A percentile compares a stretch with the other conserved stretches of the same genome.
Evolutionary conservation across 495 filamentous ascomycete species (phyloP).

Genomic region (Podospora bellae-mahoneyi): DNA sequence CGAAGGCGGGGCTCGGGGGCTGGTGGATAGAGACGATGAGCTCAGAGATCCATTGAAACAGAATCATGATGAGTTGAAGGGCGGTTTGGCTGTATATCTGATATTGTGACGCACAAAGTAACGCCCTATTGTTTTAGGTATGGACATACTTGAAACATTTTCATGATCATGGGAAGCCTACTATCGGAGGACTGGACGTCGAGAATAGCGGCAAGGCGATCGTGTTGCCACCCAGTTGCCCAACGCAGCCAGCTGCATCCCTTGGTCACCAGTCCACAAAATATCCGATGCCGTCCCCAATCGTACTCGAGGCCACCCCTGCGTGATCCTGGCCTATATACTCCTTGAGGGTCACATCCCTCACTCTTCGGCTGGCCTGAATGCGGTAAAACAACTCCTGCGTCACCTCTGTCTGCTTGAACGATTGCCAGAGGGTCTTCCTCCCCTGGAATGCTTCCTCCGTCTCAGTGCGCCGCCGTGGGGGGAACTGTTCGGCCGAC

Average conservation of each 20-base stretch:
- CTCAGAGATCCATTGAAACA: too few relatives aligned
- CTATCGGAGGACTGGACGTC: too few relatives aligned
- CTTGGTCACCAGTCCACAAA: slow-evolving; percentile 27
- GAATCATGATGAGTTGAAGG: too few relatives aligned
- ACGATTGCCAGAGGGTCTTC: slow-evolving; percentile 9
- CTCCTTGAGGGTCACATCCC: slow-evolving; percentile 26
- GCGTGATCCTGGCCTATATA: slow-evolving; percentile 27
- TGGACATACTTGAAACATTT: too few relatives aligned
- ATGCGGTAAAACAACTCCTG: slow-evolving; percentile 25
- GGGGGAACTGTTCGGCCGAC: slow-evolving; percentile 23
- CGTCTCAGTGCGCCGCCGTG: slow-evolving; percentile 20
- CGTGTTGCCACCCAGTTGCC: too few relatives aligned
- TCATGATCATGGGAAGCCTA: too few relatives aligned
- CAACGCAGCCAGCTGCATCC: neutral
- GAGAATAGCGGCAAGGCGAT: too few relatives aligned
- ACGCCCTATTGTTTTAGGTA: too few relatives aligned
- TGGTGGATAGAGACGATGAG: too few relatives aligned
- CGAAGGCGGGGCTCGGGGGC: too few relatives aligned
- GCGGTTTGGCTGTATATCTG: too few relatives aligned
- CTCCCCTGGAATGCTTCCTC: slow-evolving; percentile 22
- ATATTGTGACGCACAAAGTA: too few relatives aligned
- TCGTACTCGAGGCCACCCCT: slow-evolving; percentile 22
- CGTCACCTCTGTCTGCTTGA: slow-evolving; percentile 18
- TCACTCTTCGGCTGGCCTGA: slow-evolving; percentile 17
- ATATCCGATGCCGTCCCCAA: slow-evolving; percentile 28